These are phyloP conservation scores for Telfairia occidentalis DNA, from an alignment of 331 rosid genomes.

Conservation along the genomic window DNA sequence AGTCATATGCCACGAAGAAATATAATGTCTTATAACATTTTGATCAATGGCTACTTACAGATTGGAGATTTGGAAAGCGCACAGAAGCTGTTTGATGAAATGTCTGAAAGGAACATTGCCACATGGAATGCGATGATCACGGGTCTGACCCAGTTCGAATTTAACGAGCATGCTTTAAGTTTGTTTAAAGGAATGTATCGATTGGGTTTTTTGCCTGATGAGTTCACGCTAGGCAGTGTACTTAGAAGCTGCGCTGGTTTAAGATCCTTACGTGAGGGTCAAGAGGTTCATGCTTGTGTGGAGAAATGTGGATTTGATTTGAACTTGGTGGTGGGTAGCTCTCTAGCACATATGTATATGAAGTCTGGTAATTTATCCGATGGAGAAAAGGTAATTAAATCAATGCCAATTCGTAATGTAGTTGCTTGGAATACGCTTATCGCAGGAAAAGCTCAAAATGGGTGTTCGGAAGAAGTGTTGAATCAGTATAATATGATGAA, in stretches of 20 bases:
- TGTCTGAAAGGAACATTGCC: slow-evolving; percentile 65
- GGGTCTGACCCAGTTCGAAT: slow-evolving; percentile 50
- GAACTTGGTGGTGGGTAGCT: slow-evolving; percentile 61
- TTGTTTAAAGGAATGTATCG: slow-evolving; percentile 49
- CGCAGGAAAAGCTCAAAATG: slow-evolving; percentile 69
- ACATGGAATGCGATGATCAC: slow-evolving; percentile 80
- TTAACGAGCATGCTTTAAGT: slow-evolving; percentile 41
- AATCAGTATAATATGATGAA: slow-evolving; percentile 59
- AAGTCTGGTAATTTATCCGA: slow-evolving; percentile 56
- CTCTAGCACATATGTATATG: slow-evolving; percentile 86
- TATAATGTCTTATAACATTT: slow-evolving; percentile 62
- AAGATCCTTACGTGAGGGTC: slow-evolving; percentile 39
- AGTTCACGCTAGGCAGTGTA: slow-evolving; percentile 62
- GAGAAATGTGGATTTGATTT: slow-evolving; percentile 59
- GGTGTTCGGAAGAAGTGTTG: slow-evolving; percentile 43
- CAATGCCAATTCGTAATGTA: slow-evolving; percentile 50
- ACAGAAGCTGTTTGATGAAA: slow-evolving; percentile 54
- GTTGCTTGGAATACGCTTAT: slow-evolving; percentile 91
- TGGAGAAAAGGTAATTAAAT: slow-evolving; percentile 50
- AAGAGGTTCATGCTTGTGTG: slow-evolving; percentile 56
- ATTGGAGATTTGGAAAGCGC: slow-evolving; percentile 43
- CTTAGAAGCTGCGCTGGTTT: slow-evolving; percentile 79
- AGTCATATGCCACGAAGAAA: slow-evolving; percentile 42
- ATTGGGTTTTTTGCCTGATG: slow-evolving; percentile 54
- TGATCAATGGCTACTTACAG: slow-evolving; percentile 49